Conservation (phyloP, 164 flowering plant species). For the Hamamelis virginiana region DNA sequence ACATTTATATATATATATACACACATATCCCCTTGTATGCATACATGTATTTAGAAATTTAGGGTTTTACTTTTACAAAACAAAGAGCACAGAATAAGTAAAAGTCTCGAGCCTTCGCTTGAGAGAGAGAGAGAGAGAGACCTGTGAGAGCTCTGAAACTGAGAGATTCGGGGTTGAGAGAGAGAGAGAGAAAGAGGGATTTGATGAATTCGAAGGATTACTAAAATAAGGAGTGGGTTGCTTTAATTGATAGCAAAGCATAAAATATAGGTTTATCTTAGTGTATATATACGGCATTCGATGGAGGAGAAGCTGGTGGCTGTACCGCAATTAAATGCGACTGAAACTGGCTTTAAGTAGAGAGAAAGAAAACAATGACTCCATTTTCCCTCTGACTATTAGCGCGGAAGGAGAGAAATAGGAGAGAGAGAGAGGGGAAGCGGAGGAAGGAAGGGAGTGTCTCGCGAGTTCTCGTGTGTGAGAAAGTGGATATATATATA, state of each 20-base stretch:
- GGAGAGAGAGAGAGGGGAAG: too few species aligned
- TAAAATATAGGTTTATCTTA: neutral
- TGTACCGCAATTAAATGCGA: slow-evolving; percentile 14
- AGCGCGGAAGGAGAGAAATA: neutral
- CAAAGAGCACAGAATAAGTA: slow-evolving; percentile 7
- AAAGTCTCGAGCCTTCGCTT: neutral
- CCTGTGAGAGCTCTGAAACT: slow-evolving; percentile 34
- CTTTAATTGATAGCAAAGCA: slow-evolving; percentile 18
- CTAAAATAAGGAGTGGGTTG: neutral
- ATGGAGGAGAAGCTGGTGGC: slow-evolving; percentile 11
- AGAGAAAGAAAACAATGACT: neutral
- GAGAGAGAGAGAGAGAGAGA: neutral
- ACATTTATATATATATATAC: too few species aligned
- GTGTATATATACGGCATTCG: neutral
- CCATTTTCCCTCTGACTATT: neutral
- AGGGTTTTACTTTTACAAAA: neutral
- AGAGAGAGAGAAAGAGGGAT: slow-evolving; percentile 1
- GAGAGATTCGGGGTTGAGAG: slow-evolving; percentile 20
- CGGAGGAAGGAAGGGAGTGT: too few species aligned
- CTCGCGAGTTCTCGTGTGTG: too few species aligned
- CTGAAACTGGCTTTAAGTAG: neutral
- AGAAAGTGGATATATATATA: too few species aligned
- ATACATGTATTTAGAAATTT: neutral
- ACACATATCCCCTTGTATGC: too few species aligned
- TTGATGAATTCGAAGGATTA: neutral